Percentiles rank a stretch among this genome's conserved stretches.
Conservation (phyloP, 169 alveolate genomes). For the Theileria parva region DNA sequence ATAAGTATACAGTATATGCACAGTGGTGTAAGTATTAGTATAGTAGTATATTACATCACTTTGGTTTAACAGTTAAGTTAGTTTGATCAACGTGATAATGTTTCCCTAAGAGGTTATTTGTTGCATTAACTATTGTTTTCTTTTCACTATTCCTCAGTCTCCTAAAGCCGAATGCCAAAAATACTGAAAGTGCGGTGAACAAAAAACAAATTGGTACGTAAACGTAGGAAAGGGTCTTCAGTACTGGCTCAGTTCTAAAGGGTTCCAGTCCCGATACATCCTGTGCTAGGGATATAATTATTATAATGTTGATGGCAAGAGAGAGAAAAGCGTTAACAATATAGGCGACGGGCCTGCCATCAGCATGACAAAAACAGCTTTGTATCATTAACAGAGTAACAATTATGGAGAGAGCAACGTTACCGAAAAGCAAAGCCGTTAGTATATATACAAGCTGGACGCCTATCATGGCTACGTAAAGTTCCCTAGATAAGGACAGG, state of each 20-base stretch:
- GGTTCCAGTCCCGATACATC: slow-evolving; percentile 63
- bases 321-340: slow-evolving; percentile 54
- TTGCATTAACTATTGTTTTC: slow-evolving; percentile 58
- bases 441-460: slow-evolving; percentile 61
- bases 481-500: slow-evolving; percentile 51
- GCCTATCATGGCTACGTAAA: slow-evolving; percentile 58
- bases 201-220: slow-evolving; percentile 52
- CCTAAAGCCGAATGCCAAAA: slow-evolving; percentile 39
- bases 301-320: slow-evolving; percentile 33
- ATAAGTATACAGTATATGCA: too few species aligned
- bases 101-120: slow-evolving; percentile 59
- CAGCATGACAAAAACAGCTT: slow-evolving; percentile 64
- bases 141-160: slow-evolving; percentile 52
- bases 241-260: slow-evolving; percentile 62
- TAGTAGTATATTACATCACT: not conserved
- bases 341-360: slow-evolving; percentile 67
- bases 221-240: slow-evolving; percentile 51
- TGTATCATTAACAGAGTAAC: slow-evolving; percentile 55
- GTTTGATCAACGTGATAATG: slow-evolving; percentile 42
- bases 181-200: slow-evolving; percentile 49
- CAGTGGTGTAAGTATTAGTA: too few species aligned
- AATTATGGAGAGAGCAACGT: slow-evolving; percentile 55
- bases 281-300: slow-evolving; percentile 42
- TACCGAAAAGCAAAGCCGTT: slow-evolving; percentile 54
- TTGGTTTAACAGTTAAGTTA: slow-evolving; percentile 3